phyloP scores from a whole-genome alignment of 2,329 filamentous ascomycete species.

The Huntiella moniliformis region DNA sequence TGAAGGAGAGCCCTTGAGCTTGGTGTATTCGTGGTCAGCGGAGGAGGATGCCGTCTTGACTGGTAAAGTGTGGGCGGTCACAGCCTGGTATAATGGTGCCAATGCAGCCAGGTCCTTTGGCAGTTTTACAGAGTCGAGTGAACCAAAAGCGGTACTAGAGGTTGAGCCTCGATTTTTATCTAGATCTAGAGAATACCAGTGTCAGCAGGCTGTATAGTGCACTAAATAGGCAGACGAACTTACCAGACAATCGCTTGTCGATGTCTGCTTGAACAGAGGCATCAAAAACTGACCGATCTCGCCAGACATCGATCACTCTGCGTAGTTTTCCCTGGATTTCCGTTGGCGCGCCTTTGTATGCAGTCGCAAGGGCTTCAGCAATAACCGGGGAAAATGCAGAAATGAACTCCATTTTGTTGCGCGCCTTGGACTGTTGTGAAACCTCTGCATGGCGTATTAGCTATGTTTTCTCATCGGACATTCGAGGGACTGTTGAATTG shows the following conservation, averaged over 20 bases:
- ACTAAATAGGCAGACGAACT: constrained; percentile 14
- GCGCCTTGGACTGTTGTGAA: constrained; percentile 84
- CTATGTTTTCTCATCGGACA: not conserved
- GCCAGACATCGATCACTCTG: constrained; percentile 89
- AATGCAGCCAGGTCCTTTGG: constrained; percentile 63
- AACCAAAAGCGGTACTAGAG: constrained; percentile 31
- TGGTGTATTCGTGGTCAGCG: constrained; percentile 68
- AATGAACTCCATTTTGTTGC: constrained; percentile 82
- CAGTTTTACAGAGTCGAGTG: constrained; percentile 34
- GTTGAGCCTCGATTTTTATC: constrained; percentile 39
- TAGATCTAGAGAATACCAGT: constrained; percentile 28
- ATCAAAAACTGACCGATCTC: constrained; percentile 70
- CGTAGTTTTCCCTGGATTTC: constrained; percentile 79
- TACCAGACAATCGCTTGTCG: constrained; percentile 63
- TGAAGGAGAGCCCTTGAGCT: constrained; percentile 53
- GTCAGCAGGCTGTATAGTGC: constrained; percentile 12
- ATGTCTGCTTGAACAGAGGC: constrained; percentile 59
- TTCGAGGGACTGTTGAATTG: not conserved
- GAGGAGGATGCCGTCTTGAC: constrained; percentile 47
- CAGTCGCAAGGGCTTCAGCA: constrained; percentile 72
- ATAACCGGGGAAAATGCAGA: constrained; percentile 82
- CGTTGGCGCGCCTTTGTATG: constrained; percentile 72
- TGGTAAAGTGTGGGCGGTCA: constrained; percentile 53
- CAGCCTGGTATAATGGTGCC: constrained; percentile 51
- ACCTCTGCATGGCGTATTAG: constrained; percentile 45